A percentile compares a stretch with the other conserved stretches of the same genome.
phyloP scores from a whole-genome alignment of 2,329 filamentous ascomycete genomes.

The Ophiostoma angusticollis region DNA sequence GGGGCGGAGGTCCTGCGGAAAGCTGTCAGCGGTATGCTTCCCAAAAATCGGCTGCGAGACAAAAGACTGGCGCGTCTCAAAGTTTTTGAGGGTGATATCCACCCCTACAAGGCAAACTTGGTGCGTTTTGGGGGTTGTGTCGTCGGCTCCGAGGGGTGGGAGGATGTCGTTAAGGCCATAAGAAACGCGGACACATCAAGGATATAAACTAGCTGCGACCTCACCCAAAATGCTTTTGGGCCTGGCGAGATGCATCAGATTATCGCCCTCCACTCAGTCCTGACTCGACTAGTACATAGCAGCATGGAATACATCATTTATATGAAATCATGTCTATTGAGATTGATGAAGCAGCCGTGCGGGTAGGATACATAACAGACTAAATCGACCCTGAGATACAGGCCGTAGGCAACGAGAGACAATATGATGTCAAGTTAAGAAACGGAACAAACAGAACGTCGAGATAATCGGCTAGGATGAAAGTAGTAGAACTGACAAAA shows the following conservation, averaged over 20 bases:
- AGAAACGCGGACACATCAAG: constrained; percentile 35
- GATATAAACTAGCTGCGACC: constrained; percentile 30
- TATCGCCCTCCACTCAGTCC: too few species aligned
- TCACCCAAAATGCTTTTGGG: neutral
- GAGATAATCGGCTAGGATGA: too few species aligned
- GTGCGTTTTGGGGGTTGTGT: constrained; percentile 53
- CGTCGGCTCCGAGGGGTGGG: constrained; percentile 42
- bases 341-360: too few species aligned
- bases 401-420: too few species aligned
- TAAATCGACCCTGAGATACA: too few species aligned
- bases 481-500: too few species aligned
- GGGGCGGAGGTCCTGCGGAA: constrained; percentile 82
- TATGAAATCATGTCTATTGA: too few species aligned
- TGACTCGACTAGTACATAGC: too few species aligned
- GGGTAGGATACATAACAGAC: too few species aligned
- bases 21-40: constrained; percentile 93
- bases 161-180: constrained; percentile 36
- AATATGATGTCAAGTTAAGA: too few species aligned
- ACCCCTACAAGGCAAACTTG: constrained; percentile 86
- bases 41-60: constrained; percentile 87
- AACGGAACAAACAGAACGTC: too few species aligned
- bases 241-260: neutral
- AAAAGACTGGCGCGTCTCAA: constrained; percentile 80
- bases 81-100: constrained; percentile 83
- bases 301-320: too few species aligned